Evolutionary conservation across 2,329 filamentous ascomycete genomes (phyloP).

Genomic region (Emmonsia crescens): DNA sequence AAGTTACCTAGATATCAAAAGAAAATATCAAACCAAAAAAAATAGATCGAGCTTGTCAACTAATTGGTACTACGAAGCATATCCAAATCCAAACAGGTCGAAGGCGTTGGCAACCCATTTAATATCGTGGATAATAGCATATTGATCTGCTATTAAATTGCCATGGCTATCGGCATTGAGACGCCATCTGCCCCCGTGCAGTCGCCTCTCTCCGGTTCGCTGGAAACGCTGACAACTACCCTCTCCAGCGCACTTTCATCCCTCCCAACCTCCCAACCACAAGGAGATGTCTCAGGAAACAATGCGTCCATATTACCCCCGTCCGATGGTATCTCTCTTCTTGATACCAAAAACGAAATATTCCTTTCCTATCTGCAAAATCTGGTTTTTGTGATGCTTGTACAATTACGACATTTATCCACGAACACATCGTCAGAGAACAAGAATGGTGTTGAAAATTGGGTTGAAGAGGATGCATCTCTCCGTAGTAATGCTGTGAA

Average conservation of each 20-base stretch:
- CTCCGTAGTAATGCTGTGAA: constrained; percentile 60
- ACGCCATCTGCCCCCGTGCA: background rate
- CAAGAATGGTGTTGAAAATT: constrained; percentile 23
- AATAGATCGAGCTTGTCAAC: background rate
- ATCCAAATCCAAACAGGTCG: background rate
- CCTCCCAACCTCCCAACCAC: constrained; percentile 20
- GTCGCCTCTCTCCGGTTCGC: constrained; percentile 18
- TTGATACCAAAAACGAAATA: constrained; percentile 95
- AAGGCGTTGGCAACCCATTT: background rate
- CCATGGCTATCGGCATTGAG: background rate
- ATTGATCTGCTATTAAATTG: background rate
- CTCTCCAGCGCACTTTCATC: constrained; percentile 26
- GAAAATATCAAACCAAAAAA: background rate
- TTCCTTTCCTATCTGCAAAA: constrained; percentile 93
- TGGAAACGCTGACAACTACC: constrained; percentile 27
- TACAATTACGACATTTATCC: constrained; percentile 58
- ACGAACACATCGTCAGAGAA: constrained; percentile 16
- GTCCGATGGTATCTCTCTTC: constrained; percentile 78
- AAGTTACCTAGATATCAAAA: background rate
- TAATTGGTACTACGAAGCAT: background rate
- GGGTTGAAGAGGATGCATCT: constrained; percentile 21
- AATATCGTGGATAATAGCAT: background rate
- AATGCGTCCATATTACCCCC: constrained; percentile 60
- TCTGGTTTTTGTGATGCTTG: constrained; percentile 72
- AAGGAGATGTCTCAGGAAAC: constrained; percentile 37